Base-by-base conservation (phyloP, 371 early-diverging fungal species). In the Massospora cicadina region DNA sequence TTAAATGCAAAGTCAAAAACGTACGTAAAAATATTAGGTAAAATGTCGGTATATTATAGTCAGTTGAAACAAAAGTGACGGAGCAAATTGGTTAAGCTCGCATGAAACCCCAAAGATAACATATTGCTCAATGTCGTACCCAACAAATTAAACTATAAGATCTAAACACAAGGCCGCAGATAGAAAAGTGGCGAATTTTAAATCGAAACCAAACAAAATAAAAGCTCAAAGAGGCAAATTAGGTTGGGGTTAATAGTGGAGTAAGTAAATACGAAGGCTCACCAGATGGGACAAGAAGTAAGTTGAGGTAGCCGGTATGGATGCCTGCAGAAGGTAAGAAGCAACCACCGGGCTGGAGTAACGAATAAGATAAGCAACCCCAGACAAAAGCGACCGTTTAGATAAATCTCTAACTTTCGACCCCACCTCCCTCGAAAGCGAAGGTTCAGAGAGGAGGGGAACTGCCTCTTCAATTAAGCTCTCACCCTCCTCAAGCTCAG, bases 251-350 rank as follows among this genome's bases (percentile, higher is more conserved):
- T n/a, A n/a, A n/a, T n/a, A n/a, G n/a, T n/a, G n/a, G n/a, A n/a
- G n/a, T n/a, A n/a, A n/a, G n/a, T n/a, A n/a, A n/a, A n/a, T n/a
- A 13, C 13, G 13, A n/a, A 21, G 26, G 43, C 43, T 57, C 26
- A 57, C 57, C 28, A 25, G 23, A 27, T 57, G 57, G 26, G 57
- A n/a, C 26, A 57, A 57, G 26, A 57, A 57, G 21, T 57, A 57
- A 26, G 10, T 57, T 10, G 57, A 25, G 21, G 28, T 57, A 26
- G 28, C 25, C 10, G 57, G 57, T 5, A n/a, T 27, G 25, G 28
- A n/a, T 27, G 57, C 57, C 28, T 57, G 57, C 2, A 57, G 57
- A 25, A 25, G 57, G 57, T 57, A 57, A 2, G 25, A 25, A 27
- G 28, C 25, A 25, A 57, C 57, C 12, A 57, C 28, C 3, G 57